A percentile compares a stretch with the other conserved stretches of the same genome.
These are phyloP conservation scores for Aphanomyces cochlioides DNA, from an alignment of 352 stramenopile species.

Conservation along the genomic window DNA sequence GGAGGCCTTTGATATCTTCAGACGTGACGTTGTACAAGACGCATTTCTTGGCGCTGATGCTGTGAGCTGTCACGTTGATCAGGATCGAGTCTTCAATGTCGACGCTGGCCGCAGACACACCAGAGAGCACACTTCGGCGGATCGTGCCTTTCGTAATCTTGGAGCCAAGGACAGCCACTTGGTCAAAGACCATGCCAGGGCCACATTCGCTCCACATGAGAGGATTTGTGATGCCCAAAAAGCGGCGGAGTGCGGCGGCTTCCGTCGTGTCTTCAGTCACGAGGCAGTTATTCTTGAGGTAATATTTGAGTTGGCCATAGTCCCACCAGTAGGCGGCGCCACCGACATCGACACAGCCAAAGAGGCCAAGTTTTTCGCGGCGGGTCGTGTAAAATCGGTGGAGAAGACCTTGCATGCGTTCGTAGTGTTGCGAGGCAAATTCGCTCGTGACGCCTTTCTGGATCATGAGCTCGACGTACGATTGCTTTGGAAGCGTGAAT, in stretches of 20 bases:
- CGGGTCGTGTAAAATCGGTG: slow-evolving; percentile 68
- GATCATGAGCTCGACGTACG: slow-evolving; percentile 93
- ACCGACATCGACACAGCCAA: slow-evolving; percentile 96
- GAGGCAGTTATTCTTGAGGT: slow-evolving; percentile 95
- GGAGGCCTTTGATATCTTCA: slow-evolving; percentile 84
- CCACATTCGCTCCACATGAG: slow-evolving; percentile 76
- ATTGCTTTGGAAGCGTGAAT: slow-evolving; percentile 88
- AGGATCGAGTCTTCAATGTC: slow-evolving; percentile 94
- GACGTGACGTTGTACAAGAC: slow-evolving; percentile 98
- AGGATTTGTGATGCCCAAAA: slow-evolving; percentile 74
- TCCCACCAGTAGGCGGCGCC: slow-evolving; percentile 98
- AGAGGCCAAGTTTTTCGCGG: slow-evolving; percentile 79
- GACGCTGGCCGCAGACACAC: slow-evolving; percentile 87
- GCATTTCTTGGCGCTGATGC: slow-evolving; percentile 91
- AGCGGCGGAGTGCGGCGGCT: slow-evolving; percentile 69
- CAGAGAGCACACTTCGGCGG: slow-evolving; percentile 82
- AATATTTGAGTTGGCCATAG: slow-evolving; percentile 98
- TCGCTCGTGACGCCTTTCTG: slow-evolving; percentile 87
- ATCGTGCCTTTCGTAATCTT: slow-evolving; percentile 65
- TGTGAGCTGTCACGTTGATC: slow-evolving; percentile 96
- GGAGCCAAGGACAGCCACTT: slow-evolving; percentile 76
- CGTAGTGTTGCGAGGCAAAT: slow-evolving; percentile 79
- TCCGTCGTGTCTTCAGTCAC: slow-evolving; percentile 84
- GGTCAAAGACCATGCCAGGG: slow-evolving; percentile 48
- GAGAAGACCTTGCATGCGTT: slow-evolving; percentile 92